Conservation (phyloP, 2,329 filamentous ascomycete species). For the Aspergillus brunneoviolaceus region DNA sequence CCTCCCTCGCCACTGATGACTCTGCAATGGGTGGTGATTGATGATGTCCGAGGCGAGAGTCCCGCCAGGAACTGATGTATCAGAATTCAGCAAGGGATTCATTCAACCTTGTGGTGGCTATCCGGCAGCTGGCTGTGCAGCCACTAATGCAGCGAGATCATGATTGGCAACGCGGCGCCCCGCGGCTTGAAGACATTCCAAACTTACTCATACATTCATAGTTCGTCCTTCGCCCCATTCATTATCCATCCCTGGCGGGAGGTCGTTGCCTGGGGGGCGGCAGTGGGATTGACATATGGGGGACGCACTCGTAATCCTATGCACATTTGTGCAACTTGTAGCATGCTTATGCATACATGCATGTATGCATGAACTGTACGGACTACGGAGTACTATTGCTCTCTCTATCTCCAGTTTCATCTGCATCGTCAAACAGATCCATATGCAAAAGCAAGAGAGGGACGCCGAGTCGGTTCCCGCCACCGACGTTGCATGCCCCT, state of each 20-base stretch:
- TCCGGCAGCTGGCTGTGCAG: no score
- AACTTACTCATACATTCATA: not conserved
- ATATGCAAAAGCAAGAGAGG: not conserved
- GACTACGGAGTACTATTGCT: not conserved
- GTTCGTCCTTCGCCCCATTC: not conserved
- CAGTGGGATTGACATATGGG: not conserved
- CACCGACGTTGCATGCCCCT: not conserved
- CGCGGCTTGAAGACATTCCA: not conserved
- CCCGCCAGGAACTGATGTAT: not conserved
- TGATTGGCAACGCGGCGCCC: not conserved
- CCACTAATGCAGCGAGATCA: no score
- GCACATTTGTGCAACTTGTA: no score
- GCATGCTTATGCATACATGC: not conserved
- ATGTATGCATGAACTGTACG: not conserved
- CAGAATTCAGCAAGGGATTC: not conserved
- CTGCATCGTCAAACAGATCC: no score
- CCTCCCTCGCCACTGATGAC: not conserved
- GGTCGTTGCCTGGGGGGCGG: not conserved
- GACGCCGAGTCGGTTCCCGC: not conserved
- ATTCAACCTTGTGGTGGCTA: not conserved
- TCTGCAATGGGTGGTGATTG: not conserved
- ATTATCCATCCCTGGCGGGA: not conserved
- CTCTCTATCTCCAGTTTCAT: not conserved
- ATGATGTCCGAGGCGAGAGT: not conserved
- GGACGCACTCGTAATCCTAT: not conserved